Percentiles rank a stretch among this genome's conserved stretches.
These are phyloP conservation scores for Fusarium neocosmosporiellum DNA, from an alignment of 2,329 filamentous ascomycete species.

Conservation along the genomic window DNA sequence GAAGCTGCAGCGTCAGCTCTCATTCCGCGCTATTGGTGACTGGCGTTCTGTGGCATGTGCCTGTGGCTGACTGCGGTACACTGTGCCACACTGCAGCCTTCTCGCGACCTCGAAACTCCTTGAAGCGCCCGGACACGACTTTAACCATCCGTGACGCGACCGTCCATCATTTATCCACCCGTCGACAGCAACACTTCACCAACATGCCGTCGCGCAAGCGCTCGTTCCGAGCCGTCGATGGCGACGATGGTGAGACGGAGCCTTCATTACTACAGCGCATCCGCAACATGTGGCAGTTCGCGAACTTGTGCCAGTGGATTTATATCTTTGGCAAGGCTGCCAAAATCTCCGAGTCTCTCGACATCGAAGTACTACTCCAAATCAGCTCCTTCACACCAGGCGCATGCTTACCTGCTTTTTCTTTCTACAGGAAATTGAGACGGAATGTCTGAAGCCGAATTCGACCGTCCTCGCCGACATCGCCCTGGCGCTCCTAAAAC, in stretches of 20 bases:
- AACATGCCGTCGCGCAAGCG: slow-evolving; percentile 46
- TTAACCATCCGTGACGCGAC: slow-evolving; percentile 42
- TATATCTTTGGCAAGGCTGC: slow-evolving; percentile 88
- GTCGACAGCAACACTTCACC: slow-evolving; percentile 27
- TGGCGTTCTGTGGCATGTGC: slow-evolving; percentile 33
- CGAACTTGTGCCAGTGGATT: slow-evolving; percentile 93
- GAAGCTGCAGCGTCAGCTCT: slow-evolving; percentile 28
- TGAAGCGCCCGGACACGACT: slow-evolving; percentile 27
- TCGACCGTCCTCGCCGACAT: slow-evolving; percentile 83
- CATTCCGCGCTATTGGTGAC: slow-evolving; percentile 13
- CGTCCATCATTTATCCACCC: slow-evolving; percentile 10
- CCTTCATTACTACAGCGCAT: slow-evolving; percentile 67
- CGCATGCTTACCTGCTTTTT: background rate
- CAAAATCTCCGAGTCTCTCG: slow-evolving; percentile 89
- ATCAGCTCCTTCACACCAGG: slow-evolving; percentile 8
- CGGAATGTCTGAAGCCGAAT: slow-evolving; percentile 83
- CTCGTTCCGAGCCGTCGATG: slow-evolving; percentile 33
- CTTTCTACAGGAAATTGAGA: slow-evolving; percentile 79
- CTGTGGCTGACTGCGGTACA: slow-evolving; percentile 44
- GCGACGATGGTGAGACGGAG: slow-evolving; percentile 25
- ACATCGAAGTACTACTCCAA: slow-evolving; percentile 78
- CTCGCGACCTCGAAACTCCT: slow-evolving; percentile 35
- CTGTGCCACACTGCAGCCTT: slow-evolving; percentile 37
- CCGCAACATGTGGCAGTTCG: slow-evolving; percentile 95
- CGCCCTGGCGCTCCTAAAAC: slow-evolving; percentile 88